A percentile compares a stretch with the other conserved stretches of the same genome.
These are phyloP conservation scores for Centaurea solstitialis DNA, from an alignment of 129 eudicot genomes.

Conservation along the genomic window DNA sequence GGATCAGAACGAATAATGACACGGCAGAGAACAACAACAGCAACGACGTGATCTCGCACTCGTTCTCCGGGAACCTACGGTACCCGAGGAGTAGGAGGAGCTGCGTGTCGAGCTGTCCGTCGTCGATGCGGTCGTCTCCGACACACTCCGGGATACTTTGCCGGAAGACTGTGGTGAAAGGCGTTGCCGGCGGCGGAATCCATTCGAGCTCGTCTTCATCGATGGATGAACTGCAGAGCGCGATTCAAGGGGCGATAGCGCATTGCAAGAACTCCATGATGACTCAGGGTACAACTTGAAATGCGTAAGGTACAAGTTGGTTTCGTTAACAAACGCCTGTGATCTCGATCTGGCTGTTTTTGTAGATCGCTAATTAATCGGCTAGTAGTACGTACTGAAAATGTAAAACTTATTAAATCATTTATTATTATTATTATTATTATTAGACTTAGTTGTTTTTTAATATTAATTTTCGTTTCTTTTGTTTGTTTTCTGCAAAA, in stretches of 20 bases:
- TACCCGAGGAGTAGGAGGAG: constrained; percentile 47
- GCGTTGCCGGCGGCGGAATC: background rate
- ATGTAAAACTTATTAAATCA: constrained; percentile 22
- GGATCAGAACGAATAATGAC: background rate
- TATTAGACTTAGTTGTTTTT: constrained; percentile 12
- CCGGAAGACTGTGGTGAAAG: constrained; percentile 24
- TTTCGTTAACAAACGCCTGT: constrained; percentile 7
- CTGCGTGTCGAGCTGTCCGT: constrained; percentile 75
- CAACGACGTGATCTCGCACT: constrained; percentile 28
- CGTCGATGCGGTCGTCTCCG: constrained; percentile 91
- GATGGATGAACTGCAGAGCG: constrained; percentile 87
- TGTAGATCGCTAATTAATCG: constrained; percentile 20
- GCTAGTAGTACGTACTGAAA: constrained; percentile 11
- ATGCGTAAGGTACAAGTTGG: constrained; percentile 31
- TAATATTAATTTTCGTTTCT: background rate
- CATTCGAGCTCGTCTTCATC: constrained; percentile 47
- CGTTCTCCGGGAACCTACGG: constrained; percentile 74
- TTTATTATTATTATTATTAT: background rate
- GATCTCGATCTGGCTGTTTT: constrained; percentile 33
- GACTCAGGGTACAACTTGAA: constrained; percentile 24
- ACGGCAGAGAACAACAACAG: background rate
- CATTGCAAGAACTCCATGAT: constrained; percentile 92
- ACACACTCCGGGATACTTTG: constrained; percentile 60
- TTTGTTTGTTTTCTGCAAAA: background rate
- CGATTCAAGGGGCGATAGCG: constrained; percentile 90